Percentiles rank a stretch among this genome's conserved stretches.
Conservation (phyloP, 352 stramenopile species). For the Plasmopara viticola region DNA sequence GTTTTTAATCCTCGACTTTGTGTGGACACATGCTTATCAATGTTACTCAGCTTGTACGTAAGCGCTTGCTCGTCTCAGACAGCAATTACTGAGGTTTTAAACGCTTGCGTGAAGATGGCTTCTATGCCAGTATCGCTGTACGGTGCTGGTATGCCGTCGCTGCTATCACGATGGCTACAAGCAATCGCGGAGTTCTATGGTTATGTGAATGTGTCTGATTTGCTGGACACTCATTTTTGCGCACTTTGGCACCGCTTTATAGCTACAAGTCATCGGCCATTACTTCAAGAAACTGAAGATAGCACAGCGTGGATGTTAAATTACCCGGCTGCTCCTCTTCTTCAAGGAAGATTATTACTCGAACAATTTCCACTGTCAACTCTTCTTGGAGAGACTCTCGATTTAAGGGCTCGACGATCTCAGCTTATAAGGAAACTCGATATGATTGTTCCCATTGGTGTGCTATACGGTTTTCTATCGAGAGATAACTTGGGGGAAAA, state of each 20-base stretch:
- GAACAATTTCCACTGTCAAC: slow-evolving; percentile 32
- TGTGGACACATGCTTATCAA: slow-evolving; percentile 36
- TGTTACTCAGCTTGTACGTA: slow-evolving; percentile 55
- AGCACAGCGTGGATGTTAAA: slow-evolving; percentile 20
- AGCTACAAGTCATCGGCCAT: slow-evolving; percentile 12
- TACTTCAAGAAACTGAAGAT: slow-evolving; percentile 8
- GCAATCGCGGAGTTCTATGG: slow-evolving; percentile 41
- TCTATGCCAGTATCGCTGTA: slow-evolving; percentile 33
- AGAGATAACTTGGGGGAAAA: slow-evolving; percentile 4
- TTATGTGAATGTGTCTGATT: slow-evolving; percentile 31
- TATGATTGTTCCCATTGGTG: slow-evolving; percentile 37
- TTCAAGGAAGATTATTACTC: slow-evolving; percentile 21
- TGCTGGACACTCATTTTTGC: slow-evolving; percentile 67
- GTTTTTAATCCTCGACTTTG: slow-evolving; percentile 15
- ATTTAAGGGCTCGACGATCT: slow-evolving; percentile 8
- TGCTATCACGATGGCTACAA: slow-evolving; percentile 40
- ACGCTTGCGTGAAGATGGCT: slow-evolving; percentile 43
- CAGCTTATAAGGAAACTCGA: slow-evolving; percentile 38
- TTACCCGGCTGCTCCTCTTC: slow-evolving; percentile 11
- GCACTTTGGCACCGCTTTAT: slow-evolving; percentile 46
- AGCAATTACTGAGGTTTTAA: slow-evolving; percentile 46
- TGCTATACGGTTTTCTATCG: slow-evolving; percentile 39
- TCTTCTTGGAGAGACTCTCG: slow-evolving; percentile 20
- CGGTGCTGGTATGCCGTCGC: slow-evolving; percentile 20
- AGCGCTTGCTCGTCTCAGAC: slow-evolving; percentile 56